Conservation (phyloP, 495 filamentous ascomycete species). For the Poronia punctata region DNA sequence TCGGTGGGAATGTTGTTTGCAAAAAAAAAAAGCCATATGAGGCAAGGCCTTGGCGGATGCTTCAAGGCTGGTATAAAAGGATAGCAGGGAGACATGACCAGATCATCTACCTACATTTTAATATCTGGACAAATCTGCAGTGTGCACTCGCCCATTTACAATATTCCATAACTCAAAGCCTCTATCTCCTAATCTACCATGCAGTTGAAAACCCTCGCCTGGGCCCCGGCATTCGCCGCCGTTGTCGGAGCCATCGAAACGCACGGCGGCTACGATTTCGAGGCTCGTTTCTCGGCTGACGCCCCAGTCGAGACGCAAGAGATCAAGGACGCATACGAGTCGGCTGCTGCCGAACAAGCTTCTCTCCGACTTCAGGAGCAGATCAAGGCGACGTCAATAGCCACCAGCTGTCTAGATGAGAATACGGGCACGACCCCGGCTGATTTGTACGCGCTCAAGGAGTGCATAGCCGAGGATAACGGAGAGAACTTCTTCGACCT, state of each 20-base stretch:
- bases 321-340: constrained; percentile 10
- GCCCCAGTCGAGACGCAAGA: constrained; percentile 1
- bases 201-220: constrained; percentile 1
- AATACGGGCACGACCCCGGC: not conserved
- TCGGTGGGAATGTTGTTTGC: no score
- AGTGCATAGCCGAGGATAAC: constrained; percentile 8
- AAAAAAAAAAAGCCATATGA: no score
- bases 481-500: constrained; percentile 10
- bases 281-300: constrained; percentile 8
- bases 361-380: constrained; percentile 5
- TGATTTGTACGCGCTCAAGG: constrained; percentile 9
- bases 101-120: no score
- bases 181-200: not conserved
- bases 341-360: constrained; percentile 3
- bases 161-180: no score
- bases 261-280: constrained; percentile 8
- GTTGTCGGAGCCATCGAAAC: constrained; percentile 2
- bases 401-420: constrained; percentile 1
- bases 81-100: no score
- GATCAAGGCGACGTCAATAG: constrained; percentile 6
- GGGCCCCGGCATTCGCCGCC: not conserved
- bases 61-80: no score
- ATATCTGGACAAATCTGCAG: no score
- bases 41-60: no score
- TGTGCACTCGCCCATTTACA: no score